Conservation (phyloP, 2,329 filamentous ascomycete species). For the Bertia moriformis region DNA sequence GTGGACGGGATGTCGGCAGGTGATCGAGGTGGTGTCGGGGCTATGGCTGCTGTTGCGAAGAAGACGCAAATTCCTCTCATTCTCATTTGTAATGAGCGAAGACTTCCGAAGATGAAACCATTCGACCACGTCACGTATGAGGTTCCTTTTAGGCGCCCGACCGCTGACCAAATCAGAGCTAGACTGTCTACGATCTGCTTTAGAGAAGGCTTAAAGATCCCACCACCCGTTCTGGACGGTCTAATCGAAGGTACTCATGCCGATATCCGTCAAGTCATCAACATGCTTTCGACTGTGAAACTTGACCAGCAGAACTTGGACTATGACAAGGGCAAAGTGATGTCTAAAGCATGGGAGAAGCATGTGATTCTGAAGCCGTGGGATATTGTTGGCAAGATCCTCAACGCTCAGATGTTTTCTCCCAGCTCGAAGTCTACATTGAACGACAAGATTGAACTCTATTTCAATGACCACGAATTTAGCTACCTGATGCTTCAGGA, state of each 20-base stretch:
- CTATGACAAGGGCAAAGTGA: constrained; percentile 52
- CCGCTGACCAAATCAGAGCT: constrained; percentile 52
- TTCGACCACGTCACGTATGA: constrained; percentile 56
- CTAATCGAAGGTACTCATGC: constrained; percentile 59
- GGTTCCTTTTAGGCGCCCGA: constrained; percentile 53
- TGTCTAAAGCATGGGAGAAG: constrained; percentile 71
- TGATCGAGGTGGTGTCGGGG: constrained; percentile 61
- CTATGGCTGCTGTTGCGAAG: constrained; percentile 56
- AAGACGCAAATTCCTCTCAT: constrained; percentile 62
- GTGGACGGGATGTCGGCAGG: constrained; percentile 68
- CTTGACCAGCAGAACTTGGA: constrained; percentile 47
- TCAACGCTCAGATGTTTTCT: constrained; percentile 56
- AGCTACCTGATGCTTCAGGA: constrained; percentile 65
- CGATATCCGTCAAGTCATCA: constrained; percentile 66
- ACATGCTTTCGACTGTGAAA: constrained; percentile 63
- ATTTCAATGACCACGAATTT: constrained; percentile 69
- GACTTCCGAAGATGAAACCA: constrained; percentile 61
- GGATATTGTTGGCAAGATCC: constrained; percentile 61
- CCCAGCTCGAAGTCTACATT: constrained; percentile 47
- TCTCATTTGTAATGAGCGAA: constrained; percentile 62
- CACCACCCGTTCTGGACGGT: constrained; percentile 50
- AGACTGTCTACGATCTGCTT: constrained; percentile 60
- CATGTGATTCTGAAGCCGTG: constrained; percentile 62
- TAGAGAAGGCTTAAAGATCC: constrained; percentile 55
- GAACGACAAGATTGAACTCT: constrained; percentile 64